Evolutionary conservation across 768 basidiomycete genomes (phyloP).

Genomic region (Hypholoma fasciculare): DNA sequence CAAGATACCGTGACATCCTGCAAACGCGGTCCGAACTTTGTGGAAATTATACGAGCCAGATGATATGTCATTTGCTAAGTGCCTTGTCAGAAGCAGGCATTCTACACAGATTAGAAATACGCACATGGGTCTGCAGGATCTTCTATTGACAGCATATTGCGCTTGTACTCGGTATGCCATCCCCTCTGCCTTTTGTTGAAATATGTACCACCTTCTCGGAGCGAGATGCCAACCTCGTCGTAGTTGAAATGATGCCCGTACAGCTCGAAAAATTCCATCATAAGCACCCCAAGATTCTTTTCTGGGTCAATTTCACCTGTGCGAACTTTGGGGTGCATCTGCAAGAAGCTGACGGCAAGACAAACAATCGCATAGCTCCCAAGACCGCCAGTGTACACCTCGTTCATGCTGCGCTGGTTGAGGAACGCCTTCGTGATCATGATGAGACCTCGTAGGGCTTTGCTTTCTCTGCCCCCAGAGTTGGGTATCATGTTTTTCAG

Average conservation of each 20-base stretch:
- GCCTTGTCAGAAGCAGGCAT: conserved; percentile 2
- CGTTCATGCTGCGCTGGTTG: conserved; percentile 90
- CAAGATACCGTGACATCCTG: conserved; percentile 79
- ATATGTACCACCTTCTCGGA: conserved; percentile 87
- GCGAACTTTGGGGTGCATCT: conserved; percentile 96
- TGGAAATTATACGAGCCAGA: conserved; percentile 82
- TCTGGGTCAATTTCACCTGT: conserved; percentile 84
- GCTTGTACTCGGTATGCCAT: conserved; percentile 68
- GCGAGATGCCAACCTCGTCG: conserved; percentile 83
- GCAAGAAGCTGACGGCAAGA: conserved; percentile 89
- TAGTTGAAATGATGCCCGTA: conserved; percentile 95
- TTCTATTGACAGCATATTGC: conserved; percentile 77
- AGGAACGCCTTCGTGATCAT: conserved; percentile 91
- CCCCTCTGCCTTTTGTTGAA: conserved; percentile 80
- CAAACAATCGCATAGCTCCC: conserved; percentile 96
- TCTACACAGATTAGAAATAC: conserved; percentile 29
- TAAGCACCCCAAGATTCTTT: conserved; percentile 88
- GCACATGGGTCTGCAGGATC: conserved; percentile 89
- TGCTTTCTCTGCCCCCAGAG: conserved; percentile 35
- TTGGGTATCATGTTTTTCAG: conserved; percentile 55
- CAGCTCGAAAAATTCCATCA: conserved; percentile 97
- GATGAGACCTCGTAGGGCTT: conserved; percentile 81
- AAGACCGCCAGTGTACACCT: conserved; percentile 94
- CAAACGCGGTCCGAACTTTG: conserved; percentile 80
- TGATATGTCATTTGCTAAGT: conserved; percentile 88